These are phyloP conservation scores for Orbilia javanica DNA, from an alignment of 2,329 filamentous ascomycete genomes.

Conservation along the genomic window DNA sequence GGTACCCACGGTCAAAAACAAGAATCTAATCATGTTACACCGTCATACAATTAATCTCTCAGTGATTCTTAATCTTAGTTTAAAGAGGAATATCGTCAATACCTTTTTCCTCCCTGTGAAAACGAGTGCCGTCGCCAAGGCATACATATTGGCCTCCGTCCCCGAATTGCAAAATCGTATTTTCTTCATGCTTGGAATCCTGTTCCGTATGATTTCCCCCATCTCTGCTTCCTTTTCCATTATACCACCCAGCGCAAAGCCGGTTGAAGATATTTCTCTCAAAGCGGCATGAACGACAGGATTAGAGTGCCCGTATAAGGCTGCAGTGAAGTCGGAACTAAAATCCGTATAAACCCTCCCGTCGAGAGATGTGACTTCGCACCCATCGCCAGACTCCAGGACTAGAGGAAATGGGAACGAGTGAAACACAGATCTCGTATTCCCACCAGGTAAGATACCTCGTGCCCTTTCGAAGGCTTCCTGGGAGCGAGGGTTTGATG, in stretches of 20 bases:
- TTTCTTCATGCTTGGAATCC: conserved; percentile 70
- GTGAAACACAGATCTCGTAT: conserved; percentile 60
- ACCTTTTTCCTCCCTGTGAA: conserved; percentile 64
- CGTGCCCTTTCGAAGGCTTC: conserved; percentile 8
- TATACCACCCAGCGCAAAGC: conserved; percentile 71
- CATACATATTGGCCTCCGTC: conserved; percentile 75
- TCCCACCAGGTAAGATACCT: conserved; percentile 18
- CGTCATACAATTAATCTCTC: conserved; percentile 63
- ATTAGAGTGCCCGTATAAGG: conserved; percentile 76
- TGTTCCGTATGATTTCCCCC: conserved; percentile 69
- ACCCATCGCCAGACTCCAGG: conserved; percentile 62
- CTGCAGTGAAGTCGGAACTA: conserved; percentile 74
- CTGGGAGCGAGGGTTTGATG: conserved; percentile 3
- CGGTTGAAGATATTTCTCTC: conserved; percentile 66
- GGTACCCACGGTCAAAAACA: conserved; percentile 70
- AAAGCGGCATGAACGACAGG: conserved; percentile 70
- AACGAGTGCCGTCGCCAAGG: conserved; percentile 70
- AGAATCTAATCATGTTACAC: conserved; percentile 65
- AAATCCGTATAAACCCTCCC: conserved; percentile 70
- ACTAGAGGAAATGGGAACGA: conserved; percentile 64
- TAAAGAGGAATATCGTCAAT: conserved; percentile 61
- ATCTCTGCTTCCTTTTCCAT: conserved; percentile 70
- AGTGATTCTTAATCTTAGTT: background rate
- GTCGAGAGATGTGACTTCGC: conserved; percentile 64
- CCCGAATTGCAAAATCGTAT: conserved; percentile 76